Base-by-base conservation (phyloP, 2,329 filamentous ascomycete species). In the Diaporthe eres region DNA sequence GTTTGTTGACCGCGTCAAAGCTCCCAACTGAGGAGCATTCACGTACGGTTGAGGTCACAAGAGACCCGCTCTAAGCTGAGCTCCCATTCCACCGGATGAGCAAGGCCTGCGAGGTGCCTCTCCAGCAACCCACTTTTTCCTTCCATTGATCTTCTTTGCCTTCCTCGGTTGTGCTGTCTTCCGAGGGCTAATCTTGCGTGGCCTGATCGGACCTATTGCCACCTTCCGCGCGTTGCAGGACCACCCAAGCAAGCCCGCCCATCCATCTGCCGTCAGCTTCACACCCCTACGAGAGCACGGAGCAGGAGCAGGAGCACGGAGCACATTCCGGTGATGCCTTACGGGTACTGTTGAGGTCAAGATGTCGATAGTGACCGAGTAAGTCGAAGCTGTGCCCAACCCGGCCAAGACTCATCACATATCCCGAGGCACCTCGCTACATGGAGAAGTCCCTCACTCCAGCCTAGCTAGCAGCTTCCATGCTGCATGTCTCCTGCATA, bases 321-420 rank as follows among this genome's bases (percentile, higher is more conserved):
- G 70, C 70, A 67, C 57, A 51, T 71, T 53, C 49, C 49, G 65
- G 76, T 77, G 68, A 77, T 77, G 76, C 71, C 74, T 75, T 49
- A 17, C n/a, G 47, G 74, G 74, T 71, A 31, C n/a, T 49, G 49
- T 53, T 77, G 63, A 75, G 75, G 71, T 67, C 73, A 77, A 74
- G 72, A 87, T 87, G 86, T 87, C 86, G 73, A 86, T 87, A 79
- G 85, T 87, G 79, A 81, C 84, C 81, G 86, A 87, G 86, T 87
- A 83, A 81, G 83, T 81, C 78, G 15, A 60, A 74, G 63, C n/a
- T 53, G 47, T 53, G 65, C 76, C 65, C 47, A 68, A 28, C 65
- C 65, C 65, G 31, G 34, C 65, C 65, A 25, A 39, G 65, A 28
- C 31, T 53, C 47, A 53, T 51, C 31, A n/a, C 63, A 39, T 53